A percentile compares a stretch with the other conserved stretches of the same genome.
Conservation (phyloP, 495 filamentous ascomycete genomes). For the Aspergillus cavernicola region DNA sequence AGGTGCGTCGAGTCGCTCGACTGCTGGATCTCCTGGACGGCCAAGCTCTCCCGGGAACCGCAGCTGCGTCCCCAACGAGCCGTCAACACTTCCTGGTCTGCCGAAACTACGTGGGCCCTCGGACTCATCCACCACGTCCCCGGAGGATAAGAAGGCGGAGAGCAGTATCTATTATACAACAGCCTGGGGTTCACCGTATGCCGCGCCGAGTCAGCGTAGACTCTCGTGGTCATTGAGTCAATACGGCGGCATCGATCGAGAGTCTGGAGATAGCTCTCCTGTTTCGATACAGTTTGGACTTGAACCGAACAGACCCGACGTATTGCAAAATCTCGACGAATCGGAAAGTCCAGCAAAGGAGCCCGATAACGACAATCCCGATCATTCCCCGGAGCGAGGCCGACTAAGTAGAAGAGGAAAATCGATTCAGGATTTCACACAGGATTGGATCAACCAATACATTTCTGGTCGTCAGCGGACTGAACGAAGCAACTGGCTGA, state of each 20-base stretch:
- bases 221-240: constrained; percentile 44
- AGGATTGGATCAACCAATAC: constrained; percentile 76
- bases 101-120: constrained; percentile 28
- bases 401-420: constrained; percentile 32
- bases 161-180: constrained; percentile 59
- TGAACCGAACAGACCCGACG: constrained; percentile 50
- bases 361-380: constrained; percentile 12
- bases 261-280: constrained; percentile 37
- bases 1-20: constrained; percentile 37
- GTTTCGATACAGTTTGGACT: constrained; percentile 34
- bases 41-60: constrained; percentile 23
- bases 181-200: constrained; percentile 74
- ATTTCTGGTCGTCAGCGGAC: constrained; percentile 56
- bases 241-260: constrained; percentile 32
- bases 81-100: constrained; percentile 33
- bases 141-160: constrained; percentile 39
- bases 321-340: constrained; percentile 42
- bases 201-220: constrained; percentile 48
- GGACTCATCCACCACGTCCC: constrained; percentile 42
- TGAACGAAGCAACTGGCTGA: constrained; percentile 68
- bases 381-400: constrained; percentile 24
- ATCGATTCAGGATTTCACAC: constrained; percentile 58
- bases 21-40: constrained; percentile 35
- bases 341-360: constrained; percentile 11
- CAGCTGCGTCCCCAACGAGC: constrained; percentile 30